Evolutionary conservation across 192 early-diverging fungal species (phyloP), one percentile per base, ranked within the genome.

Genomic region (Bifiguratus adelaidae): DNA sequence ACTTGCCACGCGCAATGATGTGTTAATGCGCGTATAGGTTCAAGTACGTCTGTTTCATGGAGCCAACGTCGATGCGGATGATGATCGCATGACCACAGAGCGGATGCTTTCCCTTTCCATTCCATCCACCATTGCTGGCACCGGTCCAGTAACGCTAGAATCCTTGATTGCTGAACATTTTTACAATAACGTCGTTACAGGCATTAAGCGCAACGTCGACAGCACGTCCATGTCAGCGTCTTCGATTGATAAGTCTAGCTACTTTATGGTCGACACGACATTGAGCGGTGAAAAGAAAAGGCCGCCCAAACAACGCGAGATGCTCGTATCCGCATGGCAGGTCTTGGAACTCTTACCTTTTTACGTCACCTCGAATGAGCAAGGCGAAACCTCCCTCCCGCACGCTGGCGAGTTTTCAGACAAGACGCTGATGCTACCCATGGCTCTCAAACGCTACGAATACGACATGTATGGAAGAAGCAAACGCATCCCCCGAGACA

Each of bases 291-390:
- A 38, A 5, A 41, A 19, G 7, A n/a, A n/a, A n/a, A n/a, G n/a
- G n/a, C n/a, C n/a, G n/a, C n/a, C 30, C 60, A 44, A 52, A 44
- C 5, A 30, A 40, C 21, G 36, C 8, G 63, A 69, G 27, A 68
- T 80, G 6, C 67, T 61, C 13, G 80, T 79, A 3, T 73, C 74
- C 28, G 82, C 82, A 8, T 85, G 82, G 82, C 77, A 81, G 47
- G 70, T 81, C 7, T 45, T 85, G 25, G 73, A 81, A 29, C 54
- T 85, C 20, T 53, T 80, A 6, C 82, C 82, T 0, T 85, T 85
- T 52, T 85, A 85, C 48, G 76, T 71, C 12, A 74, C 74, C 12
- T 65, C 68, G 30, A 85, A 76, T 64, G 82, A 85, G 49, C 65
- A 70, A 48, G 80, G 78, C 22, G 67, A 65, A 18, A 42, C 47